These are phyloP conservation scores for Beauveria varroae DNA, from an alignment of 2,329 filamentous ascomycete genomes.

Conservation along the genomic window DNA sequence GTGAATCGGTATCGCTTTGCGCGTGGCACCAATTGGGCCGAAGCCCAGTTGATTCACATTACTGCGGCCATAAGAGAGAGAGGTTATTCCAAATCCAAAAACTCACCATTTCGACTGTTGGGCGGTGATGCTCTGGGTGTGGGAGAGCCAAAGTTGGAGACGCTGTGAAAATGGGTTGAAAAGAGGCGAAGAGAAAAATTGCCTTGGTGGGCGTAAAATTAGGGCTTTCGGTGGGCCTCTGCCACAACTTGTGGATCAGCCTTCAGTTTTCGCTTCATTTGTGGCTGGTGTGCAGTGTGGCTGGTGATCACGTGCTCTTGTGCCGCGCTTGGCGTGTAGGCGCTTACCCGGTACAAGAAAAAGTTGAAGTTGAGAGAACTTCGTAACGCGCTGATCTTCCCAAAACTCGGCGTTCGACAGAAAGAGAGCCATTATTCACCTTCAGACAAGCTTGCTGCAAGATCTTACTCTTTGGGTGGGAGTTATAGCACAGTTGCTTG, in stretches of 20 bases:
- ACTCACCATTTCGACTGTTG: slow-evolving; percentile 37
- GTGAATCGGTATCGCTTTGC: slow-evolving; percentile 20
- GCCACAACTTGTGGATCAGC: slow-evolving; percentile 15
- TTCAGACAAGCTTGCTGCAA: no score
- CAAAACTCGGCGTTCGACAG: neutral
- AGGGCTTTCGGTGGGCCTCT: slow-evolving; percentile 24
- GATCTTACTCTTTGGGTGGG: no score
- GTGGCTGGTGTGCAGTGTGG: slow-evolving; percentile 14
- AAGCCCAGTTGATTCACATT: slow-evolving; percentile 28
- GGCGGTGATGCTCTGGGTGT: slow-evolving; percentile 25
- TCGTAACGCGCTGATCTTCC: no score
- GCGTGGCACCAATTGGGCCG: slow-evolving; percentile 24
- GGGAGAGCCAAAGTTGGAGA: slow-evolving; percentile 22
- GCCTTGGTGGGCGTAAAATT: slow-evolving; percentile 29
- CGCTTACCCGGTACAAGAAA: slow-evolving; percentile 8
- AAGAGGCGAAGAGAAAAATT: slow-evolving; percentile 22
- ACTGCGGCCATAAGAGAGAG: slow-evolving; percentile 33
- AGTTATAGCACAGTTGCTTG: neutral
- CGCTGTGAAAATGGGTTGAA: slow-evolving; percentile 23
- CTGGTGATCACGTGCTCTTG: slow-evolving; percentile 9
- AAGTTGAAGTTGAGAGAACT: neutral
- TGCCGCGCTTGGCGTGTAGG: neutral
- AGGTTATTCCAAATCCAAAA: slow-evolving; percentile 17
- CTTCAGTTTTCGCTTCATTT: slow-evolving; percentile 6
- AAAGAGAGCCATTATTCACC: neutral